phyloP scores from a whole-genome alignment of 345 rosid genomes.

The Isatis tinctoria region DNA sequence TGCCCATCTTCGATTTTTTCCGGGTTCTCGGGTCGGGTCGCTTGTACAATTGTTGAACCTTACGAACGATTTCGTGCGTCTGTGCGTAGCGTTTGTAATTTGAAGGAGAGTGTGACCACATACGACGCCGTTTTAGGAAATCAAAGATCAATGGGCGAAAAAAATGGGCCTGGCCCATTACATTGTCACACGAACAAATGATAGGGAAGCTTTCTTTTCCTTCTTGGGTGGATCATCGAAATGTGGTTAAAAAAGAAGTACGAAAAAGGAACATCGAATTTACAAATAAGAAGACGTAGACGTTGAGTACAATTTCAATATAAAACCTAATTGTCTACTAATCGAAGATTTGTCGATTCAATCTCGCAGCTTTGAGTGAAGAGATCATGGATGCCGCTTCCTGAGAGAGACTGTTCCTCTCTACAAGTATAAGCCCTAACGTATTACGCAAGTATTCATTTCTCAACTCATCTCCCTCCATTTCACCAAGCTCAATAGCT shows the following conservation, averaged over 20 bases:
- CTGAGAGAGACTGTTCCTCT: constrained; percentile 44
- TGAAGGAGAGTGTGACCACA: not conserved
- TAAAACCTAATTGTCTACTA: no score
- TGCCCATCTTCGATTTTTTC: constrained; percentile 44
- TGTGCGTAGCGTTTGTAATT: not conserved
- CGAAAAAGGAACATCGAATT: no score
- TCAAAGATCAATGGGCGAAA: not conserved
- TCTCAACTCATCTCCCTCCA: constrained; percentile 48
- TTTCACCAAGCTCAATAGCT: constrained; percentile 45
- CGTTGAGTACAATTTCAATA: no score
- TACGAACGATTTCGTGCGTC: no score
- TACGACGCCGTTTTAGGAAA: not conserved
- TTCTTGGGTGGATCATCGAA: not conserved
- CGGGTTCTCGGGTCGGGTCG: not conserved
- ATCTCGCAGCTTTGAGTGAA: constrained; percentile 46
- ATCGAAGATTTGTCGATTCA: constrained; percentile 23
- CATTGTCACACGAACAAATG: no score
- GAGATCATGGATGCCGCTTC: constrained; percentile 52
- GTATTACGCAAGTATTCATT: constrained; percentile 35
- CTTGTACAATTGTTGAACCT: no score
- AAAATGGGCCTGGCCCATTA: not conserved
- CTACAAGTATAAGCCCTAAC: constrained; percentile 40
- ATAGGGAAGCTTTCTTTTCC: no score
- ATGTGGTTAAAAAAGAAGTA: not conserved
- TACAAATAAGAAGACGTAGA: no score